Percentiles rank a stretch among this genome's conserved stretches.
phyloP scores from a whole-genome alignment of 208 protist species.

The Trypanosoma cruzi region DNA sequence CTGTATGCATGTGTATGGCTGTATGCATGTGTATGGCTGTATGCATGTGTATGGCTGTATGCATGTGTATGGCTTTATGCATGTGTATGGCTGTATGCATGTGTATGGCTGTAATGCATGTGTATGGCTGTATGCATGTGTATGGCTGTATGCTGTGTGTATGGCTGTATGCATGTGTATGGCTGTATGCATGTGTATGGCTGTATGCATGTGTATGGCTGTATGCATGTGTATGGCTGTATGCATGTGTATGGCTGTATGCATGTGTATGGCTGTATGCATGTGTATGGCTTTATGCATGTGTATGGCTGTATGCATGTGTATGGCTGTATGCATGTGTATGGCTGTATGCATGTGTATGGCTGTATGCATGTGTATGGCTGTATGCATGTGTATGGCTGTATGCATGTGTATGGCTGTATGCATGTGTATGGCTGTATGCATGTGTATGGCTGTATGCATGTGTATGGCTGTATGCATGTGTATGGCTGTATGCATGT shows the following conservation, averaged over 20 bases:
- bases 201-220: not conserved
- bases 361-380: too few relatives aligned
- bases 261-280: not conserved
- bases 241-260: not conserved
- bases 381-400: too few relatives aligned
- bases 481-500: not conserved
- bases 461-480: too few relatives aligned
- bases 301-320: slow-evolving; percentile 4
- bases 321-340: slow-evolving; percentile 25
- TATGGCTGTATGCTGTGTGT: not conserved
- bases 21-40: not conserved
- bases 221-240: not conserved
- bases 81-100: slow-evolving; percentile 1
- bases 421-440: not conserved
- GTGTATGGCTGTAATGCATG: not conserved
- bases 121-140: too few relatives aligned
- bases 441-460: not conserved
- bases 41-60: not conserved
- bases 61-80: not conserved
- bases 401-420: not conserved
- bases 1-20: slow-evolving; percentile 2
- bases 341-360: too few relatives aligned
- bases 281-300: not conserved
- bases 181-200: not conserved
- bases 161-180: slow-evolving; percentile 9